A percentile compares a stretch with the other conserved stretches of the same genome.
Evolutionary conservation across 768 basidiomycete species (phyloP).

Genomic region (Tulasnella sp.): DNA sequence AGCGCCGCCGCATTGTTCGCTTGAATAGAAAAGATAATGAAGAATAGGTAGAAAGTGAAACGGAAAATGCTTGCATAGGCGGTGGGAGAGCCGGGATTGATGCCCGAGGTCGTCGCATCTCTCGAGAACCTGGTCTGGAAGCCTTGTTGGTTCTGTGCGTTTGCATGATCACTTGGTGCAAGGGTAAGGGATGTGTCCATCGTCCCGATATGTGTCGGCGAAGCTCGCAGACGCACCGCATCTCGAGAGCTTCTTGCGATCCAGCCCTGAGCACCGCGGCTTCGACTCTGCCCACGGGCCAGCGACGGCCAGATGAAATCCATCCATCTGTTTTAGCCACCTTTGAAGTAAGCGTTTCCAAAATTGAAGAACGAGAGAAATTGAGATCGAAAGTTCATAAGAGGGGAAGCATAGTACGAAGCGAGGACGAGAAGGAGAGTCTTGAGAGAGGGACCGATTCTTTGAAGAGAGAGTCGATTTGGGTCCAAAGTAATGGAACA

Average conservation of each 20-base stretch:
- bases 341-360: neutral
- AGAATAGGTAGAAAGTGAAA: neutral
- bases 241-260: neutral
- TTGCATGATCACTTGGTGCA: neutral
- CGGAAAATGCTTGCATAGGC: neutral
- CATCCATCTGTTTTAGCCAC: neutral
- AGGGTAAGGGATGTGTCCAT: neutral
- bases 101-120: neutral
- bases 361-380: neutral
- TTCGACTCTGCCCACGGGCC: neutral
- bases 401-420: neutral
- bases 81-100: neutral
- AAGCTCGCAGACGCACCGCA: constrained; percentile 3
- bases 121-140: neutral
- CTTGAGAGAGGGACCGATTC: neutral
- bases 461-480: neutral
- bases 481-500: constrained; percentile 5
- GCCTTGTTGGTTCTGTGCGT: neutral
- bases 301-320: neutral
- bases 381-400: constrained; percentile 1
- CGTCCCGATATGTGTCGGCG: neutral
- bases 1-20: constrained; percentile 7
- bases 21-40: constrained; percentile 10
- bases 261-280: neutral
- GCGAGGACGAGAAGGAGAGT: neutral